Evolutionary conservation across 768 basidiomycete genomes (phyloP).

Genomic region (Tricholoma sp.): DNA sequence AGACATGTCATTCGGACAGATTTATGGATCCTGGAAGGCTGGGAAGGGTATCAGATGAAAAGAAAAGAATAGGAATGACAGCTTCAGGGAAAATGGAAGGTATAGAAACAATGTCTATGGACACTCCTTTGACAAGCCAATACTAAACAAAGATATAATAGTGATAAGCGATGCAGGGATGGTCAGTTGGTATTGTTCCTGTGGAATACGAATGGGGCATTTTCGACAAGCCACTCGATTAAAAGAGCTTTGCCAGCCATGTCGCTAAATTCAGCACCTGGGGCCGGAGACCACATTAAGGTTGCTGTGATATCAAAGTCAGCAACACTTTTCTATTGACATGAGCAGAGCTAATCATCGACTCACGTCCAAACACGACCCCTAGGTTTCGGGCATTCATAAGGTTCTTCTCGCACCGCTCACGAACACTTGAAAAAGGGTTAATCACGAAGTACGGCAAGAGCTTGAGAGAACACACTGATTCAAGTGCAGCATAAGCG

Average conservation of each 20-base stretch:
- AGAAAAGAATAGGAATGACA: neutral
- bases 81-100: neutral
- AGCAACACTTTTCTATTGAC: neutral
- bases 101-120: neutral
- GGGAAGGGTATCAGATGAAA: slow-evolving; percentile 10
- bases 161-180: slow-evolving; percentile 14
- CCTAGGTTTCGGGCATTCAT: slow-evolving; percentile 96
- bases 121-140: neutral
- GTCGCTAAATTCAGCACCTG: slow-evolving; percentile 88
- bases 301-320: slow-evolving; percentile 58
- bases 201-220: slow-evolving; percentile 58
- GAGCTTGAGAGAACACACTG: slow-evolving; percentile 45
- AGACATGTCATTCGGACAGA: slow-evolving; percentile 1
- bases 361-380: slow-evolving; percentile 97
- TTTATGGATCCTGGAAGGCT: slow-evolving; percentile 10
- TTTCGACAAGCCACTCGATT: slow-evolving; percentile 93
- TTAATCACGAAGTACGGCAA: slow-evolving; percentile 5
- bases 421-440: slow-evolving; percentile 48
- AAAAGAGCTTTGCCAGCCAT: slow-evolving; percentile 95
- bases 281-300: slow-evolving; percentile 85
- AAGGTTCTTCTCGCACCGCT: slow-evolving; percentile 67
- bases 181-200: slow-evolving; percentile 8
- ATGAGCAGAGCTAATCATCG: neutral
- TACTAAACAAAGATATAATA: slow-evolving; percentile 14
- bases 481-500: slow-evolving; percentile 84